phyloP scores from a whole-genome alignment of 805 yeast species.

The Myxozyma nipponensis region DNA sequence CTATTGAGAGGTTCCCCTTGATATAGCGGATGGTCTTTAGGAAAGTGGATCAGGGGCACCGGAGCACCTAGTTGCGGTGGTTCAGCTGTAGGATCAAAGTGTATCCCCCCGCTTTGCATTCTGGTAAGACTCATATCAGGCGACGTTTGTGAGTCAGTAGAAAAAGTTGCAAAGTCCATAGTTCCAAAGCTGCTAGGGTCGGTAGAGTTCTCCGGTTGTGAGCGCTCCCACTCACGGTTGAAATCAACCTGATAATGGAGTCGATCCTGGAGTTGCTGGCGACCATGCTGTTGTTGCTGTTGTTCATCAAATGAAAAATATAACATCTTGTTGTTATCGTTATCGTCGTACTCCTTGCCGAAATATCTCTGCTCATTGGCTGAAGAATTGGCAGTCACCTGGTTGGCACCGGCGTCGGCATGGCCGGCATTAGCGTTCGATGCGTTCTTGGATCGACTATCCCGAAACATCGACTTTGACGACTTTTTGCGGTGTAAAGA shows the following conservation, averaged over 20 bases:
- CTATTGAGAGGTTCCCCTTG: slow-evolving; percentile 10
- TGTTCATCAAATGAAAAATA: not conserved
- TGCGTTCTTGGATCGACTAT: too few species aligned
- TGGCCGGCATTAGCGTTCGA: too few species aligned
- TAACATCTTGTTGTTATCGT: not conserved
- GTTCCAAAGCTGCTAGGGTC: not conserved
- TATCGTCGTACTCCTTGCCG: not conserved
- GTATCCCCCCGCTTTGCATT: too few species aligned
- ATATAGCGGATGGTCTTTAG: slow-evolving; percentile 14
- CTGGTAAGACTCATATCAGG: not conserved
- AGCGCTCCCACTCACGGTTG: too few species aligned
- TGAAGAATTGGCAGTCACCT: not conserved
- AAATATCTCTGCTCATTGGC: too few species aligned
- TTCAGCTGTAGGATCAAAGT: too few species aligned
- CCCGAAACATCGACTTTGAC: too few species aligned
- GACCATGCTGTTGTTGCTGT: not conserved
- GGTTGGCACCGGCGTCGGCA: too few species aligned
- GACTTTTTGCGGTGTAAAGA: too few species aligned
- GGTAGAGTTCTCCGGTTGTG: not conserved
- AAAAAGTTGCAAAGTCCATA: too few species aligned
- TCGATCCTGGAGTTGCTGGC: too few species aligned
- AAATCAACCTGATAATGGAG: too few species aligned
- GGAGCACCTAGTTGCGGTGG: not conserved
- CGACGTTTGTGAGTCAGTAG: not conserved
- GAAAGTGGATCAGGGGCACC: slow-evolving; percentile 13